A percentile compares a stretch with the other conserved stretches of the same genome.
Conservation (phyloP, 805 yeast genomes). For the Teunomyces kruisii region DNA sequence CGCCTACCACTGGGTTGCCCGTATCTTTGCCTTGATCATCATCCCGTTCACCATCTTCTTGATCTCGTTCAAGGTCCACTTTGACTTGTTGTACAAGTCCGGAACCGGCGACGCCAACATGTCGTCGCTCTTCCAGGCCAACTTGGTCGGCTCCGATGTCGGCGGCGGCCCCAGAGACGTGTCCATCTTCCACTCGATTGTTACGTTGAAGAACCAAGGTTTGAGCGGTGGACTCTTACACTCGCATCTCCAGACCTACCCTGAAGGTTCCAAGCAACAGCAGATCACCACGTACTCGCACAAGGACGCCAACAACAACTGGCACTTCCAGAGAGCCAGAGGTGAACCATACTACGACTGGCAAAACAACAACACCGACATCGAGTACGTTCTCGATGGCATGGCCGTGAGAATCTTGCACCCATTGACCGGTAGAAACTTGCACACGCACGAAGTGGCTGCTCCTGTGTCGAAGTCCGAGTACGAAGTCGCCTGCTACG, state of each 20-base stretch:
- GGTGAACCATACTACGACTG: slow-evolving; percentile 32
- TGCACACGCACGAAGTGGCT: slow-evolving; percentile 67
- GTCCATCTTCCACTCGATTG: slow-evolving; percentile 48
- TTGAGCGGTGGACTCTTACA: slow-evolving; percentile 47
- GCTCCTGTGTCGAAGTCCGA: slow-evolving; percentile 60
- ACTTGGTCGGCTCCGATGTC: slow-evolving; percentile 63
- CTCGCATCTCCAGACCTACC: slow-evolving; percentile 47
- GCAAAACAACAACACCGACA: slow-evolving; percentile 25
- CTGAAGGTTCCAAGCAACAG: slow-evolving; percentile 49
- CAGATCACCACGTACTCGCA: slow-evolving; percentile 48
- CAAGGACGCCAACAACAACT: slow-evolving; percentile 46
- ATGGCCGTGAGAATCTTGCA: slow-evolving; percentile 63
- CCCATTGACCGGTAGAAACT: slow-evolving; percentile 58
- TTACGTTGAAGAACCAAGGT: slow-evolving; percentile 43
- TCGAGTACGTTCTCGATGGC: slow-evolving; percentile 53
- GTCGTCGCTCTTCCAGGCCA: slow-evolving; percentile 82
- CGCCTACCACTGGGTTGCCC: slow-evolving; percentile 62
- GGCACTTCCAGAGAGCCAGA: slow-evolving; percentile 51
- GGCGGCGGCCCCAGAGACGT: slow-evolving; percentile 70
- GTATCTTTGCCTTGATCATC: slow-evolving; percentile 60
- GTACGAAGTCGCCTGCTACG: slow-evolving; percentile 73
- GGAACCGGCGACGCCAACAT: slow-evolving; percentile 82
- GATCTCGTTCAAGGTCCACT: slow-evolving; percentile 71
- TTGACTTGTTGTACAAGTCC: slow-evolving; percentile 66
- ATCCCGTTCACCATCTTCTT: slow-evolving; percentile 65